These are phyloP conservation scores for Kandelia obovata DNA, from an alignment of 345 rosid genomes.

Conservation along the genomic window DNA sequence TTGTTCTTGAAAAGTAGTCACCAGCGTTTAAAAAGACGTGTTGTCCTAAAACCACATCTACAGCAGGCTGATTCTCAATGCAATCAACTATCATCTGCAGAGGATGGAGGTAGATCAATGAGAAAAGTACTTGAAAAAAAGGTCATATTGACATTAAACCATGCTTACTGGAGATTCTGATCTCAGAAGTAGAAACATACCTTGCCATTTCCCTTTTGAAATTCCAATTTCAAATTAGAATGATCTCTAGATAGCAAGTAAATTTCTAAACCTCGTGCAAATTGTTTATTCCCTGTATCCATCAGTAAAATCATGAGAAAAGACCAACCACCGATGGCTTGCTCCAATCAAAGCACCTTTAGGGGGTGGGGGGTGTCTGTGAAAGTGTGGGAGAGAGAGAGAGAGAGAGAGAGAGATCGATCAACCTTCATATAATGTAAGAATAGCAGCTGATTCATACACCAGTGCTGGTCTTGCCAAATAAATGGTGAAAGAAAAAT, in stretches of 20 bases:
- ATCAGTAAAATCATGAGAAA: not conserved
- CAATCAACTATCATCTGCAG: conserved; percentile 51
- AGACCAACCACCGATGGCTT: not conserved
- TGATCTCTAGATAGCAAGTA: conserved; percentile 77
- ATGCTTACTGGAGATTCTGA: not conserved
- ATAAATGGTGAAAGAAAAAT: conserved; percentile 50
- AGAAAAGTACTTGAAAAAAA: not conserved
- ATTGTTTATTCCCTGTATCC: conserved; percentile 60
- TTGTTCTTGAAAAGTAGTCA: conserved; percentile 36
- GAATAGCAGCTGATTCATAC: conserved; percentile 55
- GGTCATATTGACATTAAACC: not conserved
- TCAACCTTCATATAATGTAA: conserved; percentile 56
- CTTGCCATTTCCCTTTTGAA: conserved; percentile 72
- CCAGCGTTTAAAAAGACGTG: conserved; percentile 60
- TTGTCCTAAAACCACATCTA: conserved; percentile 46
- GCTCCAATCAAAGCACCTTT: not conserved
- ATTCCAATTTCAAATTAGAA: conserved; percentile 61
- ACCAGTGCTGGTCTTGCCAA: conserved; percentile 61
- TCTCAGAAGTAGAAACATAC: conserved; percentile 28
- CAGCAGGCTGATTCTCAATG: conserved; percentile 55
- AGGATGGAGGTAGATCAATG: not conserved
- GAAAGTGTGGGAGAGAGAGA: conserved; percentile 9
- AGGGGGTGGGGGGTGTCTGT: not conserved
- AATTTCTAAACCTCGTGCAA: conserved; percentile 45
- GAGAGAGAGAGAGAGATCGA: not conserved